Conservation (phyloP, 2,329 filamentous ascomycete species). For the Exophiala viscosa region DNA sequence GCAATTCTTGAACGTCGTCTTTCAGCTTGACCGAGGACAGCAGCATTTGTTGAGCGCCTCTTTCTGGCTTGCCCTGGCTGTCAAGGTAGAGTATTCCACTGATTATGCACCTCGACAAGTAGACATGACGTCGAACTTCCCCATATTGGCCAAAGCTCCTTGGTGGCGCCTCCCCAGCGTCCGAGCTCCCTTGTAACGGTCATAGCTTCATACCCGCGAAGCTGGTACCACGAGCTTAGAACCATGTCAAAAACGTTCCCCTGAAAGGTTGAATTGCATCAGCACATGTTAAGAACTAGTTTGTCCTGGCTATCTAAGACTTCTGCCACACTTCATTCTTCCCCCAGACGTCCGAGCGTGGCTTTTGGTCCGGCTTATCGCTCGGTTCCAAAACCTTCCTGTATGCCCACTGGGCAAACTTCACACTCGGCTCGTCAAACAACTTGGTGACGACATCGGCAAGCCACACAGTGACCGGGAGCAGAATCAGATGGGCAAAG, state of each 20-base stretch:
- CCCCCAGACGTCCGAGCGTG: neutral
- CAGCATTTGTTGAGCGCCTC: too few species aligned
- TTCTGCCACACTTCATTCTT: neutral
- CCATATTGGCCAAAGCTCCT: too few species aligned
- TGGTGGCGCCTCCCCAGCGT: too few species aligned
- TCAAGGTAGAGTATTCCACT: too few species aligned
- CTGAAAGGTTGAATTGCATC: neutral
- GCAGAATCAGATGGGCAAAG: conserved; percentile 55
- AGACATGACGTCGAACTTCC: too few species aligned
- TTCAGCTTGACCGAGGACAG: too few species aligned
- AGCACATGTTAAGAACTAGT: neutral
- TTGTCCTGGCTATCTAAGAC: neutral
- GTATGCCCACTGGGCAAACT: conserved; percentile 44
- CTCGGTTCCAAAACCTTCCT: neutral
- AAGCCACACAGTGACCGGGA: conserved; percentile 57
- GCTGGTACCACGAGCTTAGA: too few species aligned
- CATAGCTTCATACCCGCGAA: too few species aligned
- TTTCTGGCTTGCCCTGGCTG: too few species aligned
- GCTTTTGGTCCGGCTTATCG: neutral
- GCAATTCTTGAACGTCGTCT: too few species aligned
- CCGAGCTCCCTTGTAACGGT: too few species aligned
- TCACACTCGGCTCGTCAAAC: conserved; percentile 60
- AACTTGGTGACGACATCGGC: conserved; percentile 55
- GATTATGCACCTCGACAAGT: too few species aligned
- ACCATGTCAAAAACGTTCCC: neutral